Evolutionary conservation across 352 stramenopile species (phyloP).

Genomic region (Pythium coloratum): DNA sequence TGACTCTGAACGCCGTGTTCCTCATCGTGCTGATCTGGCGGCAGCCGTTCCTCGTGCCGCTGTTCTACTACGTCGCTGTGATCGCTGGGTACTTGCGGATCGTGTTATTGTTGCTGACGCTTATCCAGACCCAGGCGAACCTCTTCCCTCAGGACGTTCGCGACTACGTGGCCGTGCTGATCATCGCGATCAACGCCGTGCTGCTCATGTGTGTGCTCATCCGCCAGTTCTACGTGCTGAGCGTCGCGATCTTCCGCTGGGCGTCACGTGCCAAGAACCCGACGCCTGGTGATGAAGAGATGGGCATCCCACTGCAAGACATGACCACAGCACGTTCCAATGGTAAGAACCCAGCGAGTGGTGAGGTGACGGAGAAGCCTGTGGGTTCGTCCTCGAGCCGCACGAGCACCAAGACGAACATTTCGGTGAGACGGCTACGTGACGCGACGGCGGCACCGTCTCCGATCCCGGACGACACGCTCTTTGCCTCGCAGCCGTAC

Average conservation of each 20-base stretch:
- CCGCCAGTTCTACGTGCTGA: slow-evolving; percentile 40
- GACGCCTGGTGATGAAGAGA: slow-evolving; percentile 12
- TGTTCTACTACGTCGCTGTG: slow-evolving; percentile 43
- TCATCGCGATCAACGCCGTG: slow-evolving; percentile 44
- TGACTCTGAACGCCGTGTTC: slow-evolving; percentile 41
- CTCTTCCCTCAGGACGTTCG: slow-evolving; percentile 42
- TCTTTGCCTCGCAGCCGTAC: slow-evolving; percentile 26
- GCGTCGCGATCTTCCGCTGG: slow-evolving; percentile 24
- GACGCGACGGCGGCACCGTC: not conserved
- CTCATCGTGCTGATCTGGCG: slow-evolving; percentile 38
- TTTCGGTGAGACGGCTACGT: not conserved
- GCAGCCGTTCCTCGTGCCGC: slow-evolving; percentile 40
- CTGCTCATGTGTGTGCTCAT: slow-evolving; percentile 43
- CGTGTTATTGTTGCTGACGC: slow-evolving; percentile 43
- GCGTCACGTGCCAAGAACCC: slow-evolving; percentile 16
- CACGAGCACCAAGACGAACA: slow-evolving; percentile 7
- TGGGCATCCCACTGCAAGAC: slow-evolving; percentile 25
- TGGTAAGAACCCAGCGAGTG: not conserved
- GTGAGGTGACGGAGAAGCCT: not conserved
- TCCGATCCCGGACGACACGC: slow-evolving; percentile 18
- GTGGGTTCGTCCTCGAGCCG: not conserved
- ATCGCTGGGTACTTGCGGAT: slow-evolving; percentile 44
- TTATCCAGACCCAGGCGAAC: slow-evolving; percentile 36
- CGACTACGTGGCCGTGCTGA: slow-evolving; percentile 41
- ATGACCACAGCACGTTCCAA: not conserved